These are phyloP conservation scores for Sabuloglossum arenarium DNA, from an alignment of 495 filamentous ascomycete species.

Conservation along the genomic window DNA sequence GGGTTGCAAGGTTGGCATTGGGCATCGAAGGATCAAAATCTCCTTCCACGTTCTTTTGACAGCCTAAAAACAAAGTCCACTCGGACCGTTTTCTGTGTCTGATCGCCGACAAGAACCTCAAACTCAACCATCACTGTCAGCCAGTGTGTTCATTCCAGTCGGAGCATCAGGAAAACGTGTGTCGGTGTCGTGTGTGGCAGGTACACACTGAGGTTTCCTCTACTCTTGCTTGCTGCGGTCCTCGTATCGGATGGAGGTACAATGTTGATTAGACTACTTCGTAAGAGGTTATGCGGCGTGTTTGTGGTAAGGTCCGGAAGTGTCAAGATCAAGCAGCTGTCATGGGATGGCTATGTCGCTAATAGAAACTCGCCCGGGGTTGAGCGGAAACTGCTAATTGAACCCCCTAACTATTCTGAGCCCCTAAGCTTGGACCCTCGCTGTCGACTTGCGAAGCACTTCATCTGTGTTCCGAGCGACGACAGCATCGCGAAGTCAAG, in stretches of 20 bases:
- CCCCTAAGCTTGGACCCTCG: not conserved
- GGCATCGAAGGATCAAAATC: not conserved
- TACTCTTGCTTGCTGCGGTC: not conserved
- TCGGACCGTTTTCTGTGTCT: not conserved
- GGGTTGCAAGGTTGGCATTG: not conserved
- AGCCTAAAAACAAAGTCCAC: not conserved
- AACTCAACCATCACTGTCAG: not conserved
- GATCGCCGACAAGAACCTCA: not conserved
- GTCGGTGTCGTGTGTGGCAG: not conserved
- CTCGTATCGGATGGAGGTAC: not conserved
- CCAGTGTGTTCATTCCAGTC: not conserved
- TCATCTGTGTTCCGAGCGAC: not conserved
- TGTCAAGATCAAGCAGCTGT: not conserved
- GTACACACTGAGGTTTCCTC: too few species aligned
- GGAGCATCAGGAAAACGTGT: not conserved
- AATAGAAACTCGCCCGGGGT: not conserved
- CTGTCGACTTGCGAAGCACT: not conserved
- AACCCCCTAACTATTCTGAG: not conserved
- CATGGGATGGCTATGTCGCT: not conserved
- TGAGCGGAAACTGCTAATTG: not conserved
- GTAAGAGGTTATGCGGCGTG: not conserved
- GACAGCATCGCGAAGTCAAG: not conserved
- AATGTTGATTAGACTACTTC: not conserved
- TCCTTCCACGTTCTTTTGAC: not conserved
- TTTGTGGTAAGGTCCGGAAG: not conserved